Conservation (phyloP, 257 asterid species). For the Rubia yunnanensis region DNA sequence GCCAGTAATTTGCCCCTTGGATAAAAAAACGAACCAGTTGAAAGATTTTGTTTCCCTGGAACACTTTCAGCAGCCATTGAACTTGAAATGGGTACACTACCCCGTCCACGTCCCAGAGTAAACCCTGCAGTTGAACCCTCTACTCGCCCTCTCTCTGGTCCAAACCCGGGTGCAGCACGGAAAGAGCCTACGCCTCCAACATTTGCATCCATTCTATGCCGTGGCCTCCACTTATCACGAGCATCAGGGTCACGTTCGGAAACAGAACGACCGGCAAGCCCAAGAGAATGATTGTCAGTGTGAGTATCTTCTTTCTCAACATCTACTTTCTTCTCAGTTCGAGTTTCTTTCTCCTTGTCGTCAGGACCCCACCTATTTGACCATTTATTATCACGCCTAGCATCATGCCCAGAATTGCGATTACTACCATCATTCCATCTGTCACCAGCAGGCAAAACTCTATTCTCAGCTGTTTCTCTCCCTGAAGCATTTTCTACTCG, state of each 20-base stretch:
- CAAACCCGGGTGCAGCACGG: constrained; percentile 98
- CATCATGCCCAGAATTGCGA: constrained; percentile 67
- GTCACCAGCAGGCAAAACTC: constrained; percentile 54
- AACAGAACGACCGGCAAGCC: constrained; percentile 42
- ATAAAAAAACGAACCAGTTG: constrained; percentile 38
- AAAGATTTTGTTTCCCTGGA: constrained; percentile 38
- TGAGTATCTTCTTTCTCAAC: constrained; percentile 70
- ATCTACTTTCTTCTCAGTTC: constrained; percentile 57
- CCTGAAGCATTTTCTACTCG: constrained; percentile 59
- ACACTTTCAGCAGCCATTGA: constrained; percentile 39
- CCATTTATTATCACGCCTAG: constrained; percentile 94
- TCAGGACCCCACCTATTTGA: constrained; percentile 97
- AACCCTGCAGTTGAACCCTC: constrained; percentile 79
- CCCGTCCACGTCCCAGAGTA: constrained; percentile 86
- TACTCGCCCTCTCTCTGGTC: constrained; percentile 63
- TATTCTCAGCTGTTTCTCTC: constrained; percentile 61
- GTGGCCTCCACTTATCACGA: constrained; percentile 99
- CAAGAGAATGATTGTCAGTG: constrained; percentile 51
- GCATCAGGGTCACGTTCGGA: constrained; percentile 78
- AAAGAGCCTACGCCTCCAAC: constrained; percentile 46
- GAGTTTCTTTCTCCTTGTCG: constrained; percentile 83
- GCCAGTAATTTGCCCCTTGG: constrained; percentile 95
- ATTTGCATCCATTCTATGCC: constrained; percentile 86
- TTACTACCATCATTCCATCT: constrained; percentile 65
- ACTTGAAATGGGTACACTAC: constrained; percentile 36